Percentiles rank a stretch among this genome's conserved stretches.
Evolutionary conservation across 2,329 filamentous ascomycete genomes (phyloP).

Genomic region (Aspergillus intermedius): DNA sequence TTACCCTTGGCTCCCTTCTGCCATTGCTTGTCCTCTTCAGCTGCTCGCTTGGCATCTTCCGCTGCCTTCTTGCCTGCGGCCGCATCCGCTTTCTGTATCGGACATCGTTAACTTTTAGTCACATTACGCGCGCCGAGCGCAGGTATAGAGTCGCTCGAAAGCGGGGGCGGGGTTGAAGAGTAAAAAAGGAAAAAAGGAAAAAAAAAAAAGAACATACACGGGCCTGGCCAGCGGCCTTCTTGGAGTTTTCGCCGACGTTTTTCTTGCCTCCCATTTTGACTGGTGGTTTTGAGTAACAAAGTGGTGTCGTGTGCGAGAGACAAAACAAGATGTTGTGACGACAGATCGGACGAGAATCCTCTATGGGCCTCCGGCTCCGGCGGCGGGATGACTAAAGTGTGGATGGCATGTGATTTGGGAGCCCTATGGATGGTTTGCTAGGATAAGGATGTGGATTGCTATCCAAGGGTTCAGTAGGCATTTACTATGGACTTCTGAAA

Average conservation of each 20-base stretch:
- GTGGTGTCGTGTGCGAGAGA: neutral
- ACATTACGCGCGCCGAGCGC: conserved; percentile 1
- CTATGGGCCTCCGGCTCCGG: neutral
- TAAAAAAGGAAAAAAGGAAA: neutral
- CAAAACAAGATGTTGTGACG: neutral
- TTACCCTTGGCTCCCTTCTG: conserved; percentile 70
- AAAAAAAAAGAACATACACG: conserved; percentile 28
- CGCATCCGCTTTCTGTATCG: conserved; percentile 73
- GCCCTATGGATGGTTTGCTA: neutral
- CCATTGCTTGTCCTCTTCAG: conserved; percentile 71
- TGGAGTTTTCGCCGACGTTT: conserved; percentile 63
- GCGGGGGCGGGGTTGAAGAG: conserved; percentile 20
- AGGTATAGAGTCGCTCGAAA: conserved; percentile 10
- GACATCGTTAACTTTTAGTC: conserved; percentile 9
- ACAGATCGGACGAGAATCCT: neutral
- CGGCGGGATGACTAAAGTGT: neutral
- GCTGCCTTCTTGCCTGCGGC: conserved; percentile 72
- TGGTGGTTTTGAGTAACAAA: neutral
- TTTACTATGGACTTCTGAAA: no score
- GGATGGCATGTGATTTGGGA: neutral
- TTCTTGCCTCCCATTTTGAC: conserved; percentile 66
- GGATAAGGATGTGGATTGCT: no score
- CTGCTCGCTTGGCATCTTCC: conserved; percentile 59
- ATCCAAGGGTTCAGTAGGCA: no score
- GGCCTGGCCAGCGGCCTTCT: conserved; percentile 84